Evolutionary conservation across 2,329 filamentous ascomycete species (phyloP).

Genomic region (Fusarium mexicanum): DNA sequence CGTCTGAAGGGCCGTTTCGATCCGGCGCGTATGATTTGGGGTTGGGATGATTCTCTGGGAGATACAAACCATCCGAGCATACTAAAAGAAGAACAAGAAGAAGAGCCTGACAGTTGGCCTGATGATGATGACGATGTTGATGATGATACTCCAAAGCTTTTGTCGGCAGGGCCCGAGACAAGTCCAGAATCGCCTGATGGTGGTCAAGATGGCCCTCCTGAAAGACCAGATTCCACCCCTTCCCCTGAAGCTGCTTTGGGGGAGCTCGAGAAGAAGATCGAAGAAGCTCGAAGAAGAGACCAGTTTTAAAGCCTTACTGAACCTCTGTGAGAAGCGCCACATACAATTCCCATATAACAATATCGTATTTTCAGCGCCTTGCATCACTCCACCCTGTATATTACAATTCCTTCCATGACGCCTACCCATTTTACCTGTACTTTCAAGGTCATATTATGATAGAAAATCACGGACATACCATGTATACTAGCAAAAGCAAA

Average conservation of each 20-base stretch:
- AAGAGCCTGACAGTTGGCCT: constrained; percentile 8
- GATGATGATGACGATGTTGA: background rate
- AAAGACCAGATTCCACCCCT: background rate
- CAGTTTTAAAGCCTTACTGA: background rate
- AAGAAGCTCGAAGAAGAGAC: background rate
- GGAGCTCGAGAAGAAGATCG: background rate
- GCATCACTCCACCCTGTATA: constrained; percentile 21
- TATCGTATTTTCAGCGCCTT: background rate
- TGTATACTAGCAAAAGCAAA: constrained; percentile 29
- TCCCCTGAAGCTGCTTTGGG: background rate
- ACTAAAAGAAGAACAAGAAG: background rate
- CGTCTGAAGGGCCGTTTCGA: constrained; percentile 38
- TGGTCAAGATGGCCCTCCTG: background rate
- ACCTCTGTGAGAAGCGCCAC: background rate
- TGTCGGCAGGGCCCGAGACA: background rate
- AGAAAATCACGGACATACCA: background rate
- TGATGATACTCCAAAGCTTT: background rate
- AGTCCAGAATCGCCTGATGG: background rate
- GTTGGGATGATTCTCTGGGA: constrained; percentile 14
- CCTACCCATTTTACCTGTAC: background rate
- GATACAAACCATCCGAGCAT: background rate
- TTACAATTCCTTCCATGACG: constrained; percentile 1
- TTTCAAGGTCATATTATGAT: background rate
- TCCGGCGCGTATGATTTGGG: constrained; percentile 32
- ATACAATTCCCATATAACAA: background rate